Conservation (phyloP, 257 asterid genomes). For the Solanum gandarillasii region DNA sequence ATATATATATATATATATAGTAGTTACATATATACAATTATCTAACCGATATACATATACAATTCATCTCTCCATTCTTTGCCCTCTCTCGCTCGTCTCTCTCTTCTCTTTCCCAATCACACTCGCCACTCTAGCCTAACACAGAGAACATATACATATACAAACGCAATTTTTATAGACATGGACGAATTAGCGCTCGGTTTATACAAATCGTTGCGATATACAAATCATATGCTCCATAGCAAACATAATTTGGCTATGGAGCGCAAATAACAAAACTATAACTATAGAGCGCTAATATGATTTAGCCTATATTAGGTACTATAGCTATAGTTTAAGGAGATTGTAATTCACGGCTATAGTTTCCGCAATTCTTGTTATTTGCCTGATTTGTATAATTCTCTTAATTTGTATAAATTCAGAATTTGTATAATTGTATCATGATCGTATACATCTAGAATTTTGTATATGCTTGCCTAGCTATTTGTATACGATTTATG, state of each 20-base stretch:
- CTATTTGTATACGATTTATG: not conserved
- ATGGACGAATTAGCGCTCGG: not conserved
- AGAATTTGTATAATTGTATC: not conserved
- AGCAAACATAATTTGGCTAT: not conserved
- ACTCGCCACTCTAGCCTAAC: not conserved
- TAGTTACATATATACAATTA: not conserved
- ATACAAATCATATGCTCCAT: not conserved
- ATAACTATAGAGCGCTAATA: not conserved
- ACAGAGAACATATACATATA: not conserved
- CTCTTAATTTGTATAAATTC: too few species aligned
- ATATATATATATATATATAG: too few species aligned
- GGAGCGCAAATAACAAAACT: not conserved
- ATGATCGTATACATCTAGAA: too few species aligned
- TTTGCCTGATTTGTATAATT: not conserved
- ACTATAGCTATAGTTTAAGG: not conserved
- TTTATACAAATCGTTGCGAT: not conserved
- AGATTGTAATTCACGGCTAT: not conserved
- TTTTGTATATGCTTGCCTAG: not conserved
- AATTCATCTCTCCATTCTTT: not conserved
- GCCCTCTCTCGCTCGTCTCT: not conserved
- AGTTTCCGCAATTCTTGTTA: not conserved
- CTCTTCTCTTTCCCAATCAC: not conserved
- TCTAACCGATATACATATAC: not conserved
- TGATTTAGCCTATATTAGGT: not conserved
- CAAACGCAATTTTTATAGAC: too few species aligned